A percentile compares a stretch with the other conserved stretches of the same genome.
phyloP scores from a whole-genome alignment of 176 grass and related monocot genomes.

The Elymus sibiricus region DNA sequence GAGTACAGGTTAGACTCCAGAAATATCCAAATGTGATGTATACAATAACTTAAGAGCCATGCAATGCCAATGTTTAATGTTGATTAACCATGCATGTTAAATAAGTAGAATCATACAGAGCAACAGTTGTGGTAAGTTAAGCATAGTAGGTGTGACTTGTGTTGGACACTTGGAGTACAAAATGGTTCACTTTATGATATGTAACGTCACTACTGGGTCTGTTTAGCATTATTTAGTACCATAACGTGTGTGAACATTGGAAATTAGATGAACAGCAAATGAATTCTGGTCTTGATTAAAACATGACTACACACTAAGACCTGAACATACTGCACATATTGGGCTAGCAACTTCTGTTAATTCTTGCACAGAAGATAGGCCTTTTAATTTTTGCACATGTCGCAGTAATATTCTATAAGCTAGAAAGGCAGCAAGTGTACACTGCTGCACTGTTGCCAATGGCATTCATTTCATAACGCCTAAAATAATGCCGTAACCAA shows the following conservation, averaged over 20 bases:
- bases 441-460: neutral
- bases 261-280: slow-evolving; percentile 6
- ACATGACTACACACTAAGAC: neutral
- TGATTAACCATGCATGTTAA: neutral
- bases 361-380: neutral
- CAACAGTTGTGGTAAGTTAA: neutral
- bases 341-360: neutral
- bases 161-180: neutral
- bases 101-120: neutral
- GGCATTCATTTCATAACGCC: slow-evolving; percentile 12
- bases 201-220: neutral
- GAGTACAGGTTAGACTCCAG: slow-evolving; percentile 78
- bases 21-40: slow-evolving; percentile 2
- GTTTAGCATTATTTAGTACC: slow-evolving; percentile 2
- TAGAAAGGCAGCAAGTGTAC: neutral
- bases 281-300: neutral
- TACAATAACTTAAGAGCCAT: slow-evolving; percentile 16
- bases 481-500: neutral
- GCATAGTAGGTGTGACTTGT: neutral
- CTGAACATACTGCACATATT: slow-evolving; percentile 10
- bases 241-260: neutral
- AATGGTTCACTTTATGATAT: neutral
- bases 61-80: neutral
- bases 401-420: neutral
- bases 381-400: neutral